Base-by-base conservation (phyloP, 352 stramenopile species). In the Globisporangium nagaii region DNA sequence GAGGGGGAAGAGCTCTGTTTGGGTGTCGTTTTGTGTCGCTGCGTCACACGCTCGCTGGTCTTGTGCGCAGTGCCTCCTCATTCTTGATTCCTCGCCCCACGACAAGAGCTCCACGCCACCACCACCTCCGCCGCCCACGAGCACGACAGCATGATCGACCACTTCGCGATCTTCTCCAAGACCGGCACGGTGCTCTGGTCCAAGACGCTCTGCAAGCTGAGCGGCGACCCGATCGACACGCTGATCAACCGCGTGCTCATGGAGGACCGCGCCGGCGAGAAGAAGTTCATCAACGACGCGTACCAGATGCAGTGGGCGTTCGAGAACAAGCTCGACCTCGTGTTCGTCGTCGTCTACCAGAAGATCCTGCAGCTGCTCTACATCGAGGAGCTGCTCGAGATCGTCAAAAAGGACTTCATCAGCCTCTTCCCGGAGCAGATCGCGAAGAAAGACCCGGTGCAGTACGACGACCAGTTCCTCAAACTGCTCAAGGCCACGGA, bases 311-410 rank as follows among this genome's bases (percentile, higher is more conserved):
- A 96, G 53, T 97, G 88, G 87, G 75, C 75, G 34, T 93, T 96
- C 42, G 86, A 93, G 68, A 97, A 97, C 75, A 95, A 96, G 63
- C 68, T 94, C 31, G 87, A 95, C 50, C 53, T 96, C 35, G 88
- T 97, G 20, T 96, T 97, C 50, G 90, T 96, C 36, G 85, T 95
- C 42, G 87, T 97, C 4, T 97, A 96, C 59, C 87, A 97, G 65
- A 95, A 92, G 61, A 92, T 95, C 45, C 60, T 97, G 48, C 84
- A 96, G 62, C 70, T 96, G 50, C 69, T 93, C 40, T 97, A 97
- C 68, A 82, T 96, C 28, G 89, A 96, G 27, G 89, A 97, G 55
- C 70, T 97, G 42, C 80, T 97, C 22, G 84, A 96, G 50, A 76
- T 75, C 31, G 87, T 97, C 37, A 90, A 91, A 58, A 84, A 80